Evolutionary conservation across 352 stramenopile species (phyloP).

Genomic region (Halophytophthora batemanensis): DNA sequence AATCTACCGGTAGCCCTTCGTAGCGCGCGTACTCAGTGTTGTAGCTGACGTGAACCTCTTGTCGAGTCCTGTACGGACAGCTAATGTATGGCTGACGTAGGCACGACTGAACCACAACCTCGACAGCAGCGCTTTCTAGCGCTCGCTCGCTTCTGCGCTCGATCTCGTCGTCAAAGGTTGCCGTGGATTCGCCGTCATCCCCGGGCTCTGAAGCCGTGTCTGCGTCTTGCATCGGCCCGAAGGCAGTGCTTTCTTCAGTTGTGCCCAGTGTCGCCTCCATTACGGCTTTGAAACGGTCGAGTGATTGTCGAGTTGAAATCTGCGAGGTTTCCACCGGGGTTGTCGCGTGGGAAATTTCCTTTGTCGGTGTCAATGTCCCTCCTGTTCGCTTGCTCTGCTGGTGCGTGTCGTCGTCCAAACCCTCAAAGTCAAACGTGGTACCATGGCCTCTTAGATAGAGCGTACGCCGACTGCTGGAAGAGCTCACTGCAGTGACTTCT

Average conservation of each 20-base stretch:
- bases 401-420: too few species aligned
- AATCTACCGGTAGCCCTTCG: conserved; percentile 66
- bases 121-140: neutral
- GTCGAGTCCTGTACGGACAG: conserved; percentile 57
- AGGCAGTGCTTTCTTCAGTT: conserved; percentile 2
- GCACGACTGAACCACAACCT: neutral
- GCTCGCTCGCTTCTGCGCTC: conserved; percentile 10
- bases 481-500: too few species aligned
- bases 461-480: too few species aligned
- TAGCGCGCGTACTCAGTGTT: conserved; percentile 64
- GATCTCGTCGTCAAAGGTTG: conserved; percentile 1
- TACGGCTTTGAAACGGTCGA: conserved; percentile 35
- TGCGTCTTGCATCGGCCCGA: neutral
- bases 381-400: too few species aligned
- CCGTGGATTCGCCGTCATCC: neutral
- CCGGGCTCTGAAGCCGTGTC: neutral
- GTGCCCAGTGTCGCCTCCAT: conserved; percentile 19
- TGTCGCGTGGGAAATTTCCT: too few species aligned
- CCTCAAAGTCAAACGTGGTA: too few species aligned
- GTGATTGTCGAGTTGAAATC: conserved; percentile 26
- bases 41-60: conserved; percentile 76
- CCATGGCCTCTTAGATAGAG: too few species aligned
- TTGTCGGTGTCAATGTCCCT: too few species aligned
- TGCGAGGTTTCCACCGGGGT: conserved; percentile 17
- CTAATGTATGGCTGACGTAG: conserved; percentile 42